These are phyloP conservation scores for Coniella lustricola DNA, from an alignment of 2,329 filamentous ascomycete species.

Conservation along the genomic window DNA sequence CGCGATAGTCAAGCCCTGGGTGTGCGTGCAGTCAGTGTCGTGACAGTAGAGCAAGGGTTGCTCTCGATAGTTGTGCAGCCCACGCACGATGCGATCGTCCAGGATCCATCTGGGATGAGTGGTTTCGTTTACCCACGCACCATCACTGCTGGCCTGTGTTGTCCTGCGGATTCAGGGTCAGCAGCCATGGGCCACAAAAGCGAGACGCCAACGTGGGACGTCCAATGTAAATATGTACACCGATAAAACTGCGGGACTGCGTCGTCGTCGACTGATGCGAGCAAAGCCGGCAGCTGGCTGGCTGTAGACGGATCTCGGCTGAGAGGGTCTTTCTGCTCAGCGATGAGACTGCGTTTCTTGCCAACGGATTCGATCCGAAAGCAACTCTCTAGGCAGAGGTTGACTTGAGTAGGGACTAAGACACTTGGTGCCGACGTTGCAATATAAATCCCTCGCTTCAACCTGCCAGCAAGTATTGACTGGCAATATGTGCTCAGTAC, in stretches of 20 bases:
- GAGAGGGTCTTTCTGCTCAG: background rate
- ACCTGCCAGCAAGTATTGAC: too few relatives aligned
- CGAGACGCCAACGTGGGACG: slow-evolving; percentile 4
- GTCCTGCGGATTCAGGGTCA: slow-evolving; percentile 2
- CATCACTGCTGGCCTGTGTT: slow-evolving; percentile 2
- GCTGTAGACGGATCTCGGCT: slow-evolving; percentile 6
- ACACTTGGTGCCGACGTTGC: too few relatives aligned
- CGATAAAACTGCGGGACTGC: slow-evolving; percentile 13
- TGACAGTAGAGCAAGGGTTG: slow-evolving; percentile 10
- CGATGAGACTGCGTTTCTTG: too few relatives aligned
- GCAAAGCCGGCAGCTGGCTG: slow-evolving; percentile 3
- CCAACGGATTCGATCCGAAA: too few relatives aligned
- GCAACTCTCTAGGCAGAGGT: too few relatives aligned
- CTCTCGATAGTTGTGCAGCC: background rate
- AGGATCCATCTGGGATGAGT: slow-evolving; percentile 7
- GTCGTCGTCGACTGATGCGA: background rate
- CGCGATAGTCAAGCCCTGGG: too few relatives aligned
- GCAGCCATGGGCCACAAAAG: slow-evolving; percentile 5
- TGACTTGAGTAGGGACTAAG: too few relatives aligned
- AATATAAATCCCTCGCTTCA: too few relatives aligned
- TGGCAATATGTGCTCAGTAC: too few relatives aligned
- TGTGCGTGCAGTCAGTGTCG: background rate
- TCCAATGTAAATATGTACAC: slow-evolving; percentile 4
- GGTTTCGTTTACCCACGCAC: slow-evolving; percentile 16
- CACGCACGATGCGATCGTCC: slow-evolving; percentile 13